Conservation (phyloP, 2,329 filamentous ascomycete genomes). For the Xylariaceae sp. region DNA sequence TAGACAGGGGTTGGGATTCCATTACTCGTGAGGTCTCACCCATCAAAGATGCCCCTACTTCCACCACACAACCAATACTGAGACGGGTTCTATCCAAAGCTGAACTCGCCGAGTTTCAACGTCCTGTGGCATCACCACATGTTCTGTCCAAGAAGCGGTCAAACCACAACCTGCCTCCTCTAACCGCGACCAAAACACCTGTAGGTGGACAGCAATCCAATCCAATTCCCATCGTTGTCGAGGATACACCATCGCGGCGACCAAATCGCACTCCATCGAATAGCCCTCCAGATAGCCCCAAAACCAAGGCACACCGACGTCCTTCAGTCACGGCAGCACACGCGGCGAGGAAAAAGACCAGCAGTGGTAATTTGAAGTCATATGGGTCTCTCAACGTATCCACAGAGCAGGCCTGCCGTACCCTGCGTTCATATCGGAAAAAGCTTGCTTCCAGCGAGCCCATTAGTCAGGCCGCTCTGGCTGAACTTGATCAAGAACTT, state of each 20-base stretch:
- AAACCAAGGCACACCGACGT: slow-evolving; percentile 41
- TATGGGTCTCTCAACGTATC: slow-evolving; percentile 56
- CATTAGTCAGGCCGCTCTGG: slow-evolving; percentile 53
- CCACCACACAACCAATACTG: slow-evolving; percentile 62
- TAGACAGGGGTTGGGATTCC: slow-evolving; percentile 39
- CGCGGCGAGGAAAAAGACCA: slow-evolving; percentile 43
- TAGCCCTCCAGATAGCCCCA: slow-evolving; percentile 49
- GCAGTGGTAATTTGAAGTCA: slow-evolving; percentile 43
- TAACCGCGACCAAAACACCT: slow-evolving; percentile 37
- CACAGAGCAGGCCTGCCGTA: slow-evolving; percentile 60
- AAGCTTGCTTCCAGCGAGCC: slow-evolving; percentile 54
- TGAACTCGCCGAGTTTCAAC: slow-evolving; percentile 75
- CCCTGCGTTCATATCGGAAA: slow-evolving; percentile 57
- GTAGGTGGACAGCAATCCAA: slow-evolving; percentile 37
- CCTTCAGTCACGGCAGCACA: slow-evolving; percentile 52
- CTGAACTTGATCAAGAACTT: slow-evolving; percentile 60
- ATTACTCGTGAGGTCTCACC: slow-evolving; percentile 51
- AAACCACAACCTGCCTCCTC: slow-evolving; percentile 40
- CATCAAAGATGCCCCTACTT: slow-evolving; percentile 44
- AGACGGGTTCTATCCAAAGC: slow-evolving; percentile 81
- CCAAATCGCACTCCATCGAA: slow-evolving; percentile 40
- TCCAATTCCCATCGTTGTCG: slow-evolving; percentile 38
- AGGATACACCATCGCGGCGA: slow-evolving; percentile 46
- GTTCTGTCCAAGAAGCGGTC: slow-evolving; percentile 52
- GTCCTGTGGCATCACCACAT: slow-evolving; percentile 48